Evolutionary conservation across 768 basidiomycete genomes (phyloP), one percentile per base, ranked within the genome.

Genomic region (Lenzites betulinus): DNA sequence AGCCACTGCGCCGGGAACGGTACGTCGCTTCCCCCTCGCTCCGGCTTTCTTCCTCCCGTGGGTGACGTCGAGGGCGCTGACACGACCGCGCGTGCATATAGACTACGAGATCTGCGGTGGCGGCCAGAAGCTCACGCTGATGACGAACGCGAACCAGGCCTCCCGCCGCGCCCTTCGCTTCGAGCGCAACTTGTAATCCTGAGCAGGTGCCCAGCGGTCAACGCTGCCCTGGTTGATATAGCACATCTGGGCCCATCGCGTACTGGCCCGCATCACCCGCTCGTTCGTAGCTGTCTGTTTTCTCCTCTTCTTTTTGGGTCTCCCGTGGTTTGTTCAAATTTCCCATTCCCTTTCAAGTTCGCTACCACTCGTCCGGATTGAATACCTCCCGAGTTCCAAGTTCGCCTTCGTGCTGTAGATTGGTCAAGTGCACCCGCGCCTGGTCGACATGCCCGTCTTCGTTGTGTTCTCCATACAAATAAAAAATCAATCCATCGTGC

Each of bases 1-100:
- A 64, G 43, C 33, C 28, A 46, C 36, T 70, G 69, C 51, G 69
- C 64, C 23, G 66, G 60, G 13, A 67, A 68, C 60, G 35, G 69
- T 67, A 33, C 48, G 69, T 63, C 3, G 9, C 18, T 6, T 22
- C 18, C 30, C 26, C 42, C 35, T 9, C 49, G 25, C 36, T 16
- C 43, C 15, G 12, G n/a, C 26, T 25, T 33, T 16, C 20, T 23
- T 20, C 7, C 38, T 25, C 15, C 11, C 9, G 42, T 20, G 18
- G 5, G 22, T 46, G 44, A 12, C 7, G 36, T 4, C 20, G 3
- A 33, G 30, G 39, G 41, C 12, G 8, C 49, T 22, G 4, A 5
- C 52, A 38, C 13, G 38, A 6, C 36, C 16, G 23, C 13, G 8
- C 18, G 25, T 42, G 13, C 39, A 13, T 2, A 48, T 35, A 59